Evolutionary conservation across 371 early-diverging fungal species (phyloP).

Genomic region (Synchytrium microbalum): DNA sequence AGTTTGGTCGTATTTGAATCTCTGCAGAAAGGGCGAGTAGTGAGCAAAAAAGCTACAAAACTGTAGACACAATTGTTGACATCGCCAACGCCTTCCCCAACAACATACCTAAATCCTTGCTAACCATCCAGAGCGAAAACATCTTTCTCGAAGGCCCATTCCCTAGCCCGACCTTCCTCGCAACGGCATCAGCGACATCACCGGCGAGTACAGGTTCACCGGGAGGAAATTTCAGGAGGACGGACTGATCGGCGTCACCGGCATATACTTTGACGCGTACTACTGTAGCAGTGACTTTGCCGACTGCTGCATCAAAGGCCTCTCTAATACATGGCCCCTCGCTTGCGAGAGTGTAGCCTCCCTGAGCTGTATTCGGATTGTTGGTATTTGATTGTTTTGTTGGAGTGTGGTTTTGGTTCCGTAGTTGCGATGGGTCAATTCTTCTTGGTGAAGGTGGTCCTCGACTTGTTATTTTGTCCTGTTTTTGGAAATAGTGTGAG

Average conservation of each 20-base stretch:
- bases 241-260: constrained; percentile 38
- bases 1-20: constrained; percentile 38
- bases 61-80: constrained; percentile 4
- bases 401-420: neutral
- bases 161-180: constrained; percentile 28
- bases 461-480: too few species aligned
- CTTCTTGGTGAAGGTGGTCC: too few species aligned
- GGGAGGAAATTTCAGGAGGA: constrained; percentile 29
- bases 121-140: constrained; percentile 45
- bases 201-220: constrained; percentile 13
- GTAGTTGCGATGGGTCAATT: neutral
- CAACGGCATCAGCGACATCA: constrained; percentile 27
- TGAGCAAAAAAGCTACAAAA: constrained; percentile 1
- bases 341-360: neutral
- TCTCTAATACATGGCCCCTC: neutral
- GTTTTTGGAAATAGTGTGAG: too few species aligned
- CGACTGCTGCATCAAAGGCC: neutral
- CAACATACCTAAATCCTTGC: constrained; percentile 36
- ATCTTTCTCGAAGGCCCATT: constrained; percentile 11
- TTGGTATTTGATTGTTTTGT: neutral
- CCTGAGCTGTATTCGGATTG: neutral
- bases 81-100: neutral
- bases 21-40: constrained; percentile 18
- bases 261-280: constrained; percentile 33
- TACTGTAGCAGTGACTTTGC: neutral